phyloP scores from a whole-genome alignment of 1,139 yeast species.

The Diutina pseudorugosa region DNA sequence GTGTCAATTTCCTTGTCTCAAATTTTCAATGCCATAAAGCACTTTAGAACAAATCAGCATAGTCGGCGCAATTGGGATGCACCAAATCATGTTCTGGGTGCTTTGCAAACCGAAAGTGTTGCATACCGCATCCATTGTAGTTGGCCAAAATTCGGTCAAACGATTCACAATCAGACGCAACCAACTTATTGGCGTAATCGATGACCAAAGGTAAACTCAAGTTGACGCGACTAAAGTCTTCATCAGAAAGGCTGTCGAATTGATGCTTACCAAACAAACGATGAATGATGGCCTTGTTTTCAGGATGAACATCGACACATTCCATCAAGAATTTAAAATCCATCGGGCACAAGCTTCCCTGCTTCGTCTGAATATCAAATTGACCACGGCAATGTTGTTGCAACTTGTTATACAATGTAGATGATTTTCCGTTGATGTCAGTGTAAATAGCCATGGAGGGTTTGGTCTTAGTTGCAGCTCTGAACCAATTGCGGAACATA shows the following conservation, averaged over 20 bases:
- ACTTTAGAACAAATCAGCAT: neutral
- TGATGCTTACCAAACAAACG: neutral
- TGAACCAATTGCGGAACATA: neutral
- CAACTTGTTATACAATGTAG: neutral
- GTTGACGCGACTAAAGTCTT: neutral
- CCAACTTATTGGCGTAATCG: slow-evolving; percentile 41
- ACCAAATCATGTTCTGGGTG: neutral
- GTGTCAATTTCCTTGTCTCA: too few species aligned
- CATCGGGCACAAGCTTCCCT: neutral
- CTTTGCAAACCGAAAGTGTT: slow-evolving; percentile 9
- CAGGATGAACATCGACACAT: slow-evolving; percentile 1
- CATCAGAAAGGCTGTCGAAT: neutral
- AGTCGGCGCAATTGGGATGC: neutral
- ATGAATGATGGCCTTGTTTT: slow-evolving; percentile 1
- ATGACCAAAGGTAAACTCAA: slow-evolving; percentile 32
- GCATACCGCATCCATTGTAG: slow-evolving; percentile 28
- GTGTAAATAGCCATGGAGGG: neutral
- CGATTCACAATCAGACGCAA: slow-evolving; percentile 38
- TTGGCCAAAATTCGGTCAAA: slow-evolving; percentile 32
- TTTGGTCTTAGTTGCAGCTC: neutral
- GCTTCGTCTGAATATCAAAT: neutral
- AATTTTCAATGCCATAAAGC: too few species aligned
- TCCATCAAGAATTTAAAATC: neutral
- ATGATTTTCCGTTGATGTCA: neutral
- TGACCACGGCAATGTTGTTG: neutral